A percentile compares a stretch with the other conserved stretches of the same genome.
phyloP scores from a whole-genome alignment of 768 basidiomycete genomes.

The Clavulina sp. region DNA sequence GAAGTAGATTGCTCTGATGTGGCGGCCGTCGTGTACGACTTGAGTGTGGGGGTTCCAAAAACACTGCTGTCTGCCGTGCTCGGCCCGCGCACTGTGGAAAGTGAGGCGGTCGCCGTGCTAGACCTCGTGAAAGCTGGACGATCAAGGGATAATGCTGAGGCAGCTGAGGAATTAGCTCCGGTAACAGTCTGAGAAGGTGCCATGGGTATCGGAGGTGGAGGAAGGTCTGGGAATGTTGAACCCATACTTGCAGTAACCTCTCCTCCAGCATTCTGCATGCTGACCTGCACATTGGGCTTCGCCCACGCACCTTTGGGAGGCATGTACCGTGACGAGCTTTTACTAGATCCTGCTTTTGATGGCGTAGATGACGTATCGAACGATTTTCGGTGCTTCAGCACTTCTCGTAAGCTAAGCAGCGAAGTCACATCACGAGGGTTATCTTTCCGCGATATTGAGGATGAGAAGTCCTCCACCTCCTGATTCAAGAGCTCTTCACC shows the following conservation, averaged over 20 bases:
- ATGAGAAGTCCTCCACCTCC: slow-evolving; percentile 32
- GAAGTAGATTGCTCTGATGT: no score
- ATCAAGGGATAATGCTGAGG: no score
- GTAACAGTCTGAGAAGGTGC: no score
- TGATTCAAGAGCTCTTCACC: not conserved
- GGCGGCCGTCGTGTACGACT: no score
- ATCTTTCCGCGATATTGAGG: slow-evolving; percentile 44
- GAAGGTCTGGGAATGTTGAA: no score
- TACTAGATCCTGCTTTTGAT: slow-evolving; percentile 6
- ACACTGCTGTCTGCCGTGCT: no score
- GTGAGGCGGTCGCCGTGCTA: no score
- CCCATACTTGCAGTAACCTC: slow-evolving; percentile 18
- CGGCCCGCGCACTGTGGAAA: no score
- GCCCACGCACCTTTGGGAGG: slow-evolving; percentile 26
- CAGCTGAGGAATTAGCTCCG: no score
- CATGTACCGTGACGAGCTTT: slow-evolving; percentile 1
- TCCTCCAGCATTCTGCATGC: slow-evolving; percentile 32
- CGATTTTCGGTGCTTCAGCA: slow-evolving; percentile 36
- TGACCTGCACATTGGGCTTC: slow-evolving; percentile 41
- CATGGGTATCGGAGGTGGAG: no score
- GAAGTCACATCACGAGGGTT: slow-evolving; percentile 42
- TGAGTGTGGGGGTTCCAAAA: no score
- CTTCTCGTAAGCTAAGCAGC: slow-evolving; percentile 41
- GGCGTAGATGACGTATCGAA: slow-evolving; percentile 16
- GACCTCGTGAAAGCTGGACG: no score